phyloP scores from a whole-genome alignment of 192 early-diverging fungal species.

The Chytriomyces sp. region DNA sequence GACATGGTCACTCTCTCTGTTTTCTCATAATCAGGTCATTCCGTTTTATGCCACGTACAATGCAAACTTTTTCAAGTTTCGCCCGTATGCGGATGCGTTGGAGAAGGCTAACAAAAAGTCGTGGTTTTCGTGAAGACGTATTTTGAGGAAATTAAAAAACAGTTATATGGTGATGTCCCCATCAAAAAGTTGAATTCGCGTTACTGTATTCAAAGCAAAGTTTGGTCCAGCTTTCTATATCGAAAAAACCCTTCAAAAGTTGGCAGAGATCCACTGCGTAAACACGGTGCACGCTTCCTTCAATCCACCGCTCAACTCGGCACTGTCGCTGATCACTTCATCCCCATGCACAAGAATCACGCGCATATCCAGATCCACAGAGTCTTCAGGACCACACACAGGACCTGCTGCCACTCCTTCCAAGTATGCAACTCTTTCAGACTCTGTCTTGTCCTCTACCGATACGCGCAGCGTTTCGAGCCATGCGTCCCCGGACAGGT shows the following conservation, averaged over 20 bases:
- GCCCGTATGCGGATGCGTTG: too few species aligned
- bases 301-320: conserved; percentile 8
- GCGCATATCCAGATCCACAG: conserved; percentile 41
- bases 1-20: too few species aligned
- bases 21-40: too few species aligned
- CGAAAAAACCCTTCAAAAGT: not conserved
- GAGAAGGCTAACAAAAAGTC: too few species aligned
- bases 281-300: conserved; percentile 33
- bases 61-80: too few species aligned
- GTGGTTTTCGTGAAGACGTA: too few species aligned
- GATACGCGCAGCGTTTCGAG: conserved; percentile 24
- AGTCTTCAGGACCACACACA: conserved; percentile 26
- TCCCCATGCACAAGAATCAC: conserved; percentile 42
- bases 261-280: conserved; percentile 29
- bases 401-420: conserved; percentile 36
- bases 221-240: too few species aligned
- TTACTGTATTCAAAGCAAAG: too few species aligned
- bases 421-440: conserved; percentile 35
- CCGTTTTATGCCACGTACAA: too few species aligned
- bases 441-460: conserved; percentile 18
- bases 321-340: conserved; percentile 32
- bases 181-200: too few species aligned
- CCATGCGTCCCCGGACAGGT: conserved; percentile 40
- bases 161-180: too few species aligned
- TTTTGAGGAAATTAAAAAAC: too few species aligned